Evolutionary conservation across 2,329 filamentous ascomycete genomes (phyloP).

Genomic region (Colletotrichum higginsianum): DNA sequence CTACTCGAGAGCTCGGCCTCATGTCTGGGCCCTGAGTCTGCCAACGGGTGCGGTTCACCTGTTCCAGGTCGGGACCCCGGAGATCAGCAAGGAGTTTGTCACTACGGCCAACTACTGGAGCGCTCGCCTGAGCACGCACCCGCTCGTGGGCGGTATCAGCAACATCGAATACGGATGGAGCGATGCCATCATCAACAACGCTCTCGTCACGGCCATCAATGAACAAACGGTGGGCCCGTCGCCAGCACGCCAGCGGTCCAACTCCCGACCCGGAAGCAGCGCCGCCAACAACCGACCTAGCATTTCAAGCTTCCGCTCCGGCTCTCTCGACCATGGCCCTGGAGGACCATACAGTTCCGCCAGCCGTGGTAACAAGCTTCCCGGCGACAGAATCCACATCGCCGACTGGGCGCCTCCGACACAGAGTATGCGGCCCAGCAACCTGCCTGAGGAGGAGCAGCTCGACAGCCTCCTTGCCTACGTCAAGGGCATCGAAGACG

Average conservation of each 20-base stretch:
- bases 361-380: constrained; percentile 71
- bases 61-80: constrained; percentile 97
- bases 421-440: constrained; percentile 90
- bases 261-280: constrained; percentile 67
- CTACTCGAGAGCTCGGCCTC: constrained; percentile 89
- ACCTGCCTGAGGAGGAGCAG: constrained; percentile 84
- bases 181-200: constrained; percentile 80
- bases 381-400: constrained; percentile 87
- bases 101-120: constrained; percentile 98
- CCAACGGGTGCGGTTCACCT: constrained; percentile 95
- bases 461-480: constrained; percentile 82
- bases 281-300: constrained; percentile 59
- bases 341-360: constrained; percentile 49
- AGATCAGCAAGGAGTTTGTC: constrained; percentile 96
- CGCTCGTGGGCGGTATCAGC: constrained; percentile 91
- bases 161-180: constrained; percentile 99
- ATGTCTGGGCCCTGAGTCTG: constrained; percentile 94
- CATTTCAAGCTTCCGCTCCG: constrained; percentile 66
- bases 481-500: constrained; percentile 87
- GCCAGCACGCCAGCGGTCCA: constrained; percentile 46
- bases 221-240: constrained; percentile 56
- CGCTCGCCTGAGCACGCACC: constrained; percentile 92
- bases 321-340: constrained; percentile 73
- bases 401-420: constrained; percentile 91
- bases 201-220: constrained; percentile 67